Evolutionary conservation across 345 rosid genomes (phyloP), one percentile per base, ranked within the genome.

Genomic region (Geranium rotundifolium): DNA sequence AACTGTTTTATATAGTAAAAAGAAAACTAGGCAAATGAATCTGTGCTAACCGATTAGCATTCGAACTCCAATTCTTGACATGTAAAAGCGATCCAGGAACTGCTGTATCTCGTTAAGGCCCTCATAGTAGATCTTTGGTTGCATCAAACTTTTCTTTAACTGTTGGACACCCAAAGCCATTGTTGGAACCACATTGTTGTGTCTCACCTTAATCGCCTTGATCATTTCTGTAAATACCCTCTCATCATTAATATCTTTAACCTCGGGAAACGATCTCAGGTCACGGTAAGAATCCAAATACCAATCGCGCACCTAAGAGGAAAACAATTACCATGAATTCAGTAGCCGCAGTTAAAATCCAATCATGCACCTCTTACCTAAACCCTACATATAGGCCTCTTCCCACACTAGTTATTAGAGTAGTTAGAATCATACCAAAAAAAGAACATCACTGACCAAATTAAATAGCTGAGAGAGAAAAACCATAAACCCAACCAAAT

Each of bases 131-230:
- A 82, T 75, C 72, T 75, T 86, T 23, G 76, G 70, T 34, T 41
- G 50, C 10, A 65, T 67, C 68, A 86, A 60, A 58, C 77, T 90
- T 85, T 86, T 88, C 88, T 90, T 93, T 64, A 93, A 69, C 74
- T 93, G 97, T 72, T 93, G 95, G 67, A 93, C 88, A 57, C 99
- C 99, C 29, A 90, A 58, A 58, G 99, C 99, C 99, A 93, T 90
- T 77, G 67, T 88, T 4, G 99, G 99, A 19, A 90, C 97, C 61
- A 93, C 99, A 67, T 93, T 90, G 82, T 90, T 93, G 69, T 93
- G 99, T 65, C 99, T 81, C 66, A 93, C 97, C 80, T 90, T 93
- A 12, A 93, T 80, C 17, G 99, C 99, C 77, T 85, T 93, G 37
- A 93, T 90, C 97, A 90, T 86, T 68, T 88, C 78, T 3, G 96